These are phyloP conservation scores for Naumovozyma baii DNA, from an alignment of 805 yeast genomes.

Conservation along the genomic window DNA sequence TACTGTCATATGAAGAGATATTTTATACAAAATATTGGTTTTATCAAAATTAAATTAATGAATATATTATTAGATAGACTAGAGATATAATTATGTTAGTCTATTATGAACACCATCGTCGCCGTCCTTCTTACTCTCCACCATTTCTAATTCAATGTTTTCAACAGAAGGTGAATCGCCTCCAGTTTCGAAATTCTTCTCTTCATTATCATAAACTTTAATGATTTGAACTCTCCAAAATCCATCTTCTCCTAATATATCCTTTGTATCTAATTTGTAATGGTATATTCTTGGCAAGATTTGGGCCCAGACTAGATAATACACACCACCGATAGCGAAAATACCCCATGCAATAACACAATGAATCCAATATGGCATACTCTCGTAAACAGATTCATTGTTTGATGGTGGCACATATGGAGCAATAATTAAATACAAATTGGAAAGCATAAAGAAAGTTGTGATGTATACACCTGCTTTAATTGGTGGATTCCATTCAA, in stretches of 20 bases:
- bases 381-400: slow-evolving; percentile 59
- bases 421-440: slow-evolving; percentile 60
- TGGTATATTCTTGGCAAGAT: slow-evolving; percentile 47
- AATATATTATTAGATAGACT: not conserved
- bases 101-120: not conserved
- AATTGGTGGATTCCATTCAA: slow-evolving; percentile 64
- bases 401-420: slow-evolving; percentile 68
- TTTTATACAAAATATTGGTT: too few relatives aligned
- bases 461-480: slow-evolving; percentile 56
- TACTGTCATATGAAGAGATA: too few relatives aligned
- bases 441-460: slow-evolving; percentile 52
- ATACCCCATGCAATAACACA: slow-evolving; percentile 78
- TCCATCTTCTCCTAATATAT: slow-evolving; percentile 55
- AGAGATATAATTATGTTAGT: not conserved
- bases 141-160: not conserved
- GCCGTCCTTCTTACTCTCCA: not conserved
- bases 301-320: slow-evolving; percentile 58
- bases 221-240: slow-evolving; percentile 58
- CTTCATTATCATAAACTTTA: slow-evolving; percentile 12
- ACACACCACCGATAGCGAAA: slow-evolving; percentile 52
- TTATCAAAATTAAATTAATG: not conserved
- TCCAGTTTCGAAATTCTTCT: slow-evolving; percentile 3
- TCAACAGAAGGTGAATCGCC: not conserved
- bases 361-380: slow-evolving; percentile 67
- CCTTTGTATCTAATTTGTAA: slow-evolving; percentile 43